Conservation (phyloP, 306 rosid genomes). For the Dicorynia guianensis region DNA sequence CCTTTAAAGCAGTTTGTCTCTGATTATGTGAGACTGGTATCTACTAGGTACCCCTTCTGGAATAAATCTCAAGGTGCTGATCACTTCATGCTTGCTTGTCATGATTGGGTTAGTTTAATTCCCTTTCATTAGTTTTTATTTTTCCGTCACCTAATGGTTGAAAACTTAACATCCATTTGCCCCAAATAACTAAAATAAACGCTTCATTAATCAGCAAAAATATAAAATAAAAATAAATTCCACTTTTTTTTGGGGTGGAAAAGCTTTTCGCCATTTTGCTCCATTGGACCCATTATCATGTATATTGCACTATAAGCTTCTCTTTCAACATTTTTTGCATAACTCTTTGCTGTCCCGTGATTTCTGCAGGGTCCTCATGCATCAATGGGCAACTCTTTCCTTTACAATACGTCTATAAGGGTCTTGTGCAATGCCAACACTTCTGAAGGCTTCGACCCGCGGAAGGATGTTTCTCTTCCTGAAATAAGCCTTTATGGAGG, state of each 20-base stretch:
- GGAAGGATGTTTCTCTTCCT: conserved; percentile 78
- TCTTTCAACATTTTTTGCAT: not conserved
- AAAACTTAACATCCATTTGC: too few relatives aligned
- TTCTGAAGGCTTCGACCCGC: conserved; percentile 88
- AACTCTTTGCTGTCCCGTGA: not conserved
- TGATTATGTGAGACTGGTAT: conserved; percentile 70
- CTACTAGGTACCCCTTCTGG: conserved; percentile 79
- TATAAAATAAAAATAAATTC: too few relatives aligned
- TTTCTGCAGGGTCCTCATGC: conserved; percentile 70
- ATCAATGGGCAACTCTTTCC: conserved; percentile 64
- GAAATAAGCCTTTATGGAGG: conserved; percentile 81
- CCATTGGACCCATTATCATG: not conserved
- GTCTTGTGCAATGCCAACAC: conserved; percentile 90
- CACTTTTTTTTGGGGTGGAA: too few relatives aligned
- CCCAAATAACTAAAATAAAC: too few relatives aligned
- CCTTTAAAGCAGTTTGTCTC: conserved; percentile 67
- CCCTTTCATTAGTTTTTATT: not conserved
- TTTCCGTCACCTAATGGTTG: not conserved
- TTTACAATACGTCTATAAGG: conserved; percentile 76
- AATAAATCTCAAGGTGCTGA: conserved; percentile 84
- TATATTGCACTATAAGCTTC: not conserved
- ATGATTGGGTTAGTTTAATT: conserved; percentile 80
- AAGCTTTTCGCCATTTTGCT: not conserved
- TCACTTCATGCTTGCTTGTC: conserved; percentile 92
- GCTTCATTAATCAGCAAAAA: too few relatives aligned